Percentiles rank a stretch among this genome's conserved stretches.
phyloP scores from a whole-genome alignment of 2,329 filamentous ascomycete genomes.

The Ophiostoma pallidulum region DNA sequence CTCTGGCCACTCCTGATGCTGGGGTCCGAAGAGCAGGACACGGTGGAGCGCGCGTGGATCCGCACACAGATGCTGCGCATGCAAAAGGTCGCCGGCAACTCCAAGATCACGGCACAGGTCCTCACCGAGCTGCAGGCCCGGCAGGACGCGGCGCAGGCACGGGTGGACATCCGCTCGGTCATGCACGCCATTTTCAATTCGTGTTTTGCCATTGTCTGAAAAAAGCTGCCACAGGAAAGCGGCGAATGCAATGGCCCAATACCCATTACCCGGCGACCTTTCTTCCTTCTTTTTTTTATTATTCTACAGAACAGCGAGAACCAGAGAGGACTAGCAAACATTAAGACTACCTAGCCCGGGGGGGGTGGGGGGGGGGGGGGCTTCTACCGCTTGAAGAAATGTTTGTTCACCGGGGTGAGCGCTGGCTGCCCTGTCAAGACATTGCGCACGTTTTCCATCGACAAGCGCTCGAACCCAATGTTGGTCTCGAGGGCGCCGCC shows the following conservation, averaged over 20 bases:
- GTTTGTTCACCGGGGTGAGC: conserved; percentile 44
- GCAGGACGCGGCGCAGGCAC: conserved; percentile 30
- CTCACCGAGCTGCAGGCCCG: conserved; percentile 36
- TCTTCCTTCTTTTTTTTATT: no score
- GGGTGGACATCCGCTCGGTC: conserved; percentile 36
- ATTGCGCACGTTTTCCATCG: conserved; percentile 43
- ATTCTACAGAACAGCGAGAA: no score
- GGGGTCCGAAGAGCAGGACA: conserved; percentile 44
- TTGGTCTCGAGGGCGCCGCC: conserved; percentile 45
- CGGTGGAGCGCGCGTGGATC: conserved; percentile 41
- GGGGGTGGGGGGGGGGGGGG: no score
- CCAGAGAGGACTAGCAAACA: no score
- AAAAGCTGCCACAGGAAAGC: no score
- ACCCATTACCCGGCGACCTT: no score
- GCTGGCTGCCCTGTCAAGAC: conserved; percentile 35
- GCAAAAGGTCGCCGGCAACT: conserved; percentile 35
- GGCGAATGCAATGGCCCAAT: no score
- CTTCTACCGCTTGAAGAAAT: conserved; percentile 32
- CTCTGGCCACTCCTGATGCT: conserved; percentile 49
- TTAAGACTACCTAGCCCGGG: no score
- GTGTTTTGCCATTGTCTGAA: conserved; percentile 44
- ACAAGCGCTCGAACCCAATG: conserved; percentile 43
- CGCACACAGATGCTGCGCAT: conserved; percentile 37
- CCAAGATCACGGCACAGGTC: conserved; percentile 36
- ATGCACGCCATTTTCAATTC: conserved; percentile 41